Evolutionary conservation across 2,329 filamentous ascomycete genomes (phyloP), one percentile per base, ranked within the genome.

Genomic region (Penicillium sp.): DNA sequence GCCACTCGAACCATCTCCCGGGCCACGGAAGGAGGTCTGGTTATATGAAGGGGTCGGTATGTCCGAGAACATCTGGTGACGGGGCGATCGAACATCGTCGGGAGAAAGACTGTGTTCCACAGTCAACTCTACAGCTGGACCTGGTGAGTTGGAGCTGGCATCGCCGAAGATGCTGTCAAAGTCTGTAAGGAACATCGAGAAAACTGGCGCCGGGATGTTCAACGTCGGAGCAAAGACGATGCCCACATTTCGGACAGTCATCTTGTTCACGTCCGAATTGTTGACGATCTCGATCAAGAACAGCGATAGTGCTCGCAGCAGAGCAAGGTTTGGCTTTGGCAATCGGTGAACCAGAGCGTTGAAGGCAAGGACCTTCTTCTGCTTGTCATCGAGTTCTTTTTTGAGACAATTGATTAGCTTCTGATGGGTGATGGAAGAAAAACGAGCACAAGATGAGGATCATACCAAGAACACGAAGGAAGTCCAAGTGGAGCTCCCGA

Each of bases 151-250:
- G 10, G 53, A 83, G 67, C 89, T 87, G 22, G 70, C 84, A 49
- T 88, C 83, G 22, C 90, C 89, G 73, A 98, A 99, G 52, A 99
- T 94, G 45, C 84, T 85, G 64, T 90, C 85, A 73, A 92, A 97
- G 71, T 98, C 93, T 65, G 95, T 93, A 60, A 99, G 83, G 76
- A 99, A 95, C 76, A 96, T 85, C 3, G 93, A 93, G 75, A 99
- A 97, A 11, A 99, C 89, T 0, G 94, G 93, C 0, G 93, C 93
- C 0, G 95, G 94, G 46, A 99, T 97, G 75, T 98, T 98, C 57
- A 99, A 84, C 0, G 95, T 98, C 0, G 95, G 95, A 16, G 95
- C 96, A 76, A 99, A 99, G 59, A 99, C 94, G 69, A 99, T 98
- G 65, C 95, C 94, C 57, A 99, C 92, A 72, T 99, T 99, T 67